phyloP scores from a whole-genome alignment of 2,329 filamentous ascomycete species.

The Fusarium mangiferae region DNA sequence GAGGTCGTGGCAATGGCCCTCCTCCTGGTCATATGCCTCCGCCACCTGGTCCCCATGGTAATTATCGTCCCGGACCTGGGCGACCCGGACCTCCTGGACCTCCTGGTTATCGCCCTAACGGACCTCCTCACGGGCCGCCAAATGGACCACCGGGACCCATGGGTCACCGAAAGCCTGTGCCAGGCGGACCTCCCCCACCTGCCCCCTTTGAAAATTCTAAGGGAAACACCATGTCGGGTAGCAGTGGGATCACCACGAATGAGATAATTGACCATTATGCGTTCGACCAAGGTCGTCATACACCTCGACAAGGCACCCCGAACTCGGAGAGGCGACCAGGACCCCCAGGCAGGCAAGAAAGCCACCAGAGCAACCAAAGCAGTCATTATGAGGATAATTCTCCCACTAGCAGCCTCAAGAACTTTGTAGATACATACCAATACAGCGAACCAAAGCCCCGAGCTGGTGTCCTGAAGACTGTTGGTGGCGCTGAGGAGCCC shows the following conservation, averaged over 20 bases:
- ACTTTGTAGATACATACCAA: slow-evolving; percentile 41
- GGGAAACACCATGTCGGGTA: slow-evolving; percentile 39
- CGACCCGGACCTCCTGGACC: slow-evolving; percentile 42
- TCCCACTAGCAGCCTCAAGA: slow-evolving; percentile 39
- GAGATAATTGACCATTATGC: slow-evolving; percentile 55
- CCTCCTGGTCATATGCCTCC: slow-evolving; percentile 35
- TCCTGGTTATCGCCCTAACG: slow-evolving; percentile 41
- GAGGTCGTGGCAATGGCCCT: slow-evolving; percentile 34
- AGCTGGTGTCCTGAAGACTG: slow-evolving; percentile 82
- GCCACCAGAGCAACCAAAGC: slow-evolving; percentile 51
- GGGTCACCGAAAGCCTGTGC: slow-evolving; percentile 46
- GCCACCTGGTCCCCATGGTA: slow-evolving; percentile 29
- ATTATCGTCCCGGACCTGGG: slow-evolving; percentile 37
- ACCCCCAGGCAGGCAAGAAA: slow-evolving; percentile 41
- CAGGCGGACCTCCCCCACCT: slow-evolving; percentile 31
- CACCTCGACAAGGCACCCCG: slow-evolving; percentile 23
- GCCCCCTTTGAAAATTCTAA: slow-evolving; percentile 37
- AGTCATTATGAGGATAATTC: slow-evolving; percentile 71
- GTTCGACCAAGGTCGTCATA: slow-evolving; percentile 43
- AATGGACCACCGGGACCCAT: slow-evolving; percentile 37
- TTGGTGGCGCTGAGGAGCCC: slow-evolving; percentile 64
- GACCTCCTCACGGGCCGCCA: slow-evolving; percentile 25
- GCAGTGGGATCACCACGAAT: slow-evolving; percentile 48
- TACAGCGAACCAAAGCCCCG: slow-evolving; percentile 60
- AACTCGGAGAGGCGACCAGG: slow-evolving; percentile 39